Evolutionary conservation across 805 yeast genomes (phyloP), one percentile per base, ranked within the genome.

Genomic region (Tetrapisispora namnaoensis): DNA sequence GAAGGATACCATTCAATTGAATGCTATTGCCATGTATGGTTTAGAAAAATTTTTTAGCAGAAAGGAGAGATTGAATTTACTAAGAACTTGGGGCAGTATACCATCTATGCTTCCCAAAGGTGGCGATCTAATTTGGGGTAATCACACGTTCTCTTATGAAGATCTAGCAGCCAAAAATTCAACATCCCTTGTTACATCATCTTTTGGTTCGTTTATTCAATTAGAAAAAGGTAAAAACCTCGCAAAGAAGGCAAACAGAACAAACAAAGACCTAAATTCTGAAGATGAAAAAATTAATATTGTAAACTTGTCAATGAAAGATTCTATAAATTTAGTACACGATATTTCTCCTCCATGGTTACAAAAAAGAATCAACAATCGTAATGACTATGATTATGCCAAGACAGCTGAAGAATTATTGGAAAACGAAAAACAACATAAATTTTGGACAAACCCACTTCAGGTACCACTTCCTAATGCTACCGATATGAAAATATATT

Each of bases 61-160:
- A 62, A 77, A 79, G 52, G 99, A 91, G 68, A 77, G 99, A 55
- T 79, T 88, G 7, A 95, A 87, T 53, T 74, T 93, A 84, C 63
- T 89, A 44, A 75, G 88, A 53, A 74, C 91, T 1, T 91, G 69
- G 69, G 96, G 95, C n/a, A 98, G 98, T 13, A 73, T 93, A 43
- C 89, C 97, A 16, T 79, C 93, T 49, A 93, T 93, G 99, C 61
- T 93, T 28, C 99, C 99, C 20, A 93, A 91, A 65, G 99, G 99
- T 40, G 98, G 97, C 2, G 82, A 81, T 36, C 61, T 79, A 5
- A 77, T 93, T 32, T 93, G 99, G 99, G 99, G 99, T 4, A 74
- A 78, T 57, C 55, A 75, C 48, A 63, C 72, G 2, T 83, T 91
- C 4, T 91, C 97, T 0, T 91, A 84, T 58, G 96, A 89, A 49